Conservation (phyloP, 2,329 filamentous ascomycete species). For the Salinomyces thailandicus region DNA sequence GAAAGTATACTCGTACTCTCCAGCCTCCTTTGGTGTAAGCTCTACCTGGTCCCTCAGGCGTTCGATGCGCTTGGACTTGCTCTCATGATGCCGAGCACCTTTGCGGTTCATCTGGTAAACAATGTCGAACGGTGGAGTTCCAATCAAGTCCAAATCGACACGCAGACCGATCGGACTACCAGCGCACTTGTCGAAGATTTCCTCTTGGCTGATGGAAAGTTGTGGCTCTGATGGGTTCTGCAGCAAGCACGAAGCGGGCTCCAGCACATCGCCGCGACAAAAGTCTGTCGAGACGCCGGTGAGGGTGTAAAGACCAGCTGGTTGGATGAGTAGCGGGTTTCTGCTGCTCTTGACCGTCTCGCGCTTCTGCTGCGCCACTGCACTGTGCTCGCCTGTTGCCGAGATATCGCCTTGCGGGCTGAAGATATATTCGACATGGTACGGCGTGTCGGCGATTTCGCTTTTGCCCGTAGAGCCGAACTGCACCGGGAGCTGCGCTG, state of each 20-base stretch:
- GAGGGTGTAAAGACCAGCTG: constrained; percentile 78
- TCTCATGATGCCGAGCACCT: constrained; percentile 40
- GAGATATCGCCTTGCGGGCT: constrained; percentile 61
- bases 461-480: constrained; percentile 54
- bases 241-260: constrained; percentile 86
- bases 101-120: constrained; percentile 61
- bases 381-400: constrained; percentile 58
- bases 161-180: constrained; percentile 84
- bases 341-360: constrained; percentile 51
- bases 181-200: constrained; percentile 89
- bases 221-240: constrained; percentile 84
- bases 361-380: constrained; percentile 46
- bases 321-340: constrained; percentile 58
- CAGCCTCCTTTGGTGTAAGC: constrained; percentile 68
- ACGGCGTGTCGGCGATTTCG: constrained; percentile 50
- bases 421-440: constrained; percentile 72
- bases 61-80: constrained; percentile 47
- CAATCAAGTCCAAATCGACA: constrained; percentile 80
- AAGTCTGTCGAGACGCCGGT: constrained; percentile 67
- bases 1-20: constrained; percentile 80
- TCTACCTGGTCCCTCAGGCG: constrained; percentile 75
- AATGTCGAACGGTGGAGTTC: constrained; percentile 83
- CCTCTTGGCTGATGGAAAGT: constrained; percentile 61
- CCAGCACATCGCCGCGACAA: constrained; percentile 79
- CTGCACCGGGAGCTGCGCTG: constrained; percentile 57